phyloP scores from a whole-genome alignment of 2,329 filamentous ascomycete species.

The Cladosporium austrohemisphaericum region DNA sequence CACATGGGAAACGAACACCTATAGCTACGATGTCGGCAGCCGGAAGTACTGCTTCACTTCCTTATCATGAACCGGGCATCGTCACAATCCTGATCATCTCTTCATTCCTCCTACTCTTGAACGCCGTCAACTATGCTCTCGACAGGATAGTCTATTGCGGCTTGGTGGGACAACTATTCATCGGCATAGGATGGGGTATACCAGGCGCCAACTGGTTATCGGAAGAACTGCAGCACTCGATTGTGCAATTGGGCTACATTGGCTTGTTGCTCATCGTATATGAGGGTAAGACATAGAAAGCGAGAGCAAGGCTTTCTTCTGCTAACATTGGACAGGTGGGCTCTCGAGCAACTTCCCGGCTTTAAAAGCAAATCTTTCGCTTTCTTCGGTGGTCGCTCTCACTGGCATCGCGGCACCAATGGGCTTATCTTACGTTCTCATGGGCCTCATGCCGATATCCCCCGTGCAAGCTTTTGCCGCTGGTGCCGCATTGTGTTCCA shows the following conservation, averaged over 20 bases:
- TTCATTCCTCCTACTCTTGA: constrained; percentile 51
- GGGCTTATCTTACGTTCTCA: constrained; percentile 60
- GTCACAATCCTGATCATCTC: constrained; percentile 56
- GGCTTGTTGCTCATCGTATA: constrained; percentile 70
- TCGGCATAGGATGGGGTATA: constrained; percentile 67
- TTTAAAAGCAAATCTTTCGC: constrained; percentile 56
- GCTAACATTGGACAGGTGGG: constrained; percentile 34
- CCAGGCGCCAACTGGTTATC: constrained; percentile 62
- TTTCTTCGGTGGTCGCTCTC: constrained; percentile 60
- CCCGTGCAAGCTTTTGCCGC: constrained; percentile 65
- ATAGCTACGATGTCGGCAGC: not conserved
- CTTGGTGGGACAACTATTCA: constrained; percentile 65
- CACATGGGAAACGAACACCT: no score
- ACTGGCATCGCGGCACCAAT: constrained; percentile 65
- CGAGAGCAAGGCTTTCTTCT: constrained; percentile 17
- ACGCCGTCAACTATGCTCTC: constrained; percentile 23
- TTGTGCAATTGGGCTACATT: constrained; percentile 67
- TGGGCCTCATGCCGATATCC: constrained; percentile 47
- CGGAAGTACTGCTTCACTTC: constrained; percentile 12
- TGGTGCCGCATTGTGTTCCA: constrained; percentile 70
- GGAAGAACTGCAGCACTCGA: constrained; percentile 47
- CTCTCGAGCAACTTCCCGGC: constrained; percentile 53
- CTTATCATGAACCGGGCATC: constrained; percentile 41
- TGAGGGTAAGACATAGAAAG: constrained; percentile 49
- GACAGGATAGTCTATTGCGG: constrained; percentile 62